Percentiles rank a stretch among this genome's conserved stretches.
phyloP scores from a whole-genome alignment of 805 yeast species.

The Lachancea waltii region DNA sequence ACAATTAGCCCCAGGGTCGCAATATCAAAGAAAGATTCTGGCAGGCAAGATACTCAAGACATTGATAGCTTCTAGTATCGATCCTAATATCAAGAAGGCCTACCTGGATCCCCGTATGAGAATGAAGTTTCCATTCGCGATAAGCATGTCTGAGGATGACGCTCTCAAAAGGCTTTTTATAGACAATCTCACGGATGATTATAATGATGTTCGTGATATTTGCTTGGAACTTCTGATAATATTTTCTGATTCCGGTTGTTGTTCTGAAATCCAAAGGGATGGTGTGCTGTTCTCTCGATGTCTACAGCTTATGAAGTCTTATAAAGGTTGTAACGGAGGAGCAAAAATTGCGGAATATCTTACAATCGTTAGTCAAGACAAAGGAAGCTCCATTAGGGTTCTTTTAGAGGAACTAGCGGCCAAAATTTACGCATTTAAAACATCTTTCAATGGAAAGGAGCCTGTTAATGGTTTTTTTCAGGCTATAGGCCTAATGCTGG shows the following conservation, averaged over 20 bases:
- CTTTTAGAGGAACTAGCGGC: constrained; percentile 34
- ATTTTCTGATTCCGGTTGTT: constrained; percentile 19
- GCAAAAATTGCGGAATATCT: constrained; percentile 58
- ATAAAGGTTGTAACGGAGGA: constrained; percentile 71
- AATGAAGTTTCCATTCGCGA: constrained; percentile 43
- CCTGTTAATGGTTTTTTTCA: constrained; percentile 69
- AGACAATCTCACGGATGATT: constrained; percentile 61
- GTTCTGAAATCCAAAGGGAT: constrained; percentile 6
- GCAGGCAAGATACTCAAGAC: constrained; percentile 42
- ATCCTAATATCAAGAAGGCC: constrained; percentile 35
- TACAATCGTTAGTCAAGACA: constrained; percentile 32
- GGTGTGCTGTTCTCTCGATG: constrained; percentile 22
- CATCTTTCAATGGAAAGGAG: constrained; percentile 33
- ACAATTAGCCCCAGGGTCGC: constrained; percentile 48
- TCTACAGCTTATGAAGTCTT: constrained; percentile 37
- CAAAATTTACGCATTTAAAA: constrained; percentile 32
- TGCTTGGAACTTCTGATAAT: constrained; percentile 43
- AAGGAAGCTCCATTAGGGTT: constrained; percentile 24
- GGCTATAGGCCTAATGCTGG: constrained; percentile 45
- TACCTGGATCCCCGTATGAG: constrained; percentile 39
- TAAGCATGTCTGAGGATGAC: constrained; percentile 37
- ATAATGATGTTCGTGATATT: constrained; percentile 63
- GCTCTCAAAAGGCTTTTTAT: constrained; percentile 43
- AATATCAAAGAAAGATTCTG: constrained; percentile 47
- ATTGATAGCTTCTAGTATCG: constrained; percentile 52